A percentile compares a stretch with the other conserved stretches of the same genome.
These are phyloP conservation scores for Neofusicoccum laricinum DNA, from an alignment of 2,329 filamentous ascomycete species.

Conservation along the genomic window DNA sequence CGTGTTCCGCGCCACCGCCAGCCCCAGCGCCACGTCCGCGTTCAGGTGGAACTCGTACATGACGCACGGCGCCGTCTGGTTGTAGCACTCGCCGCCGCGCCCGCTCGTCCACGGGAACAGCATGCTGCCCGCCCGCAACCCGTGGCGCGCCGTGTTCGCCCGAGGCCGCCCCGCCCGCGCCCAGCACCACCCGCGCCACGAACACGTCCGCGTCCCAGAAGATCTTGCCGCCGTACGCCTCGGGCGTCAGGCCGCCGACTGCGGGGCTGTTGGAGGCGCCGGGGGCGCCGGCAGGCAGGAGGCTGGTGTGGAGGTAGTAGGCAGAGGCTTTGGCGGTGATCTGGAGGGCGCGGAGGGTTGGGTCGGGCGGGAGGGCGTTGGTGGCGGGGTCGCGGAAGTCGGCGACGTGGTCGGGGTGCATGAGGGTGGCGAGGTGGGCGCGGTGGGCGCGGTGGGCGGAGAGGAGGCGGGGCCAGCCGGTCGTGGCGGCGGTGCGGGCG, in stretches of 20 bases:
- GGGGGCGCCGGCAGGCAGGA: conserved; percentile 49
- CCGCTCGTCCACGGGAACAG: conserved; percentile 68
- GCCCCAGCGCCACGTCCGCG: conserved; percentile 63
- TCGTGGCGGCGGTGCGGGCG: conserved; percentile 47
- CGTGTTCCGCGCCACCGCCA: conserved; percentile 60
- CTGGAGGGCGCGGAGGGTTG: background rate
- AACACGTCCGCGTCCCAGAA: conserved; percentile 67
- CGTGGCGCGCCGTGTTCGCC: conserved; percentile 48
- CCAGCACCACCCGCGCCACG: conserved; percentile 66
- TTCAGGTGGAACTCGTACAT: conserved; percentile 73
- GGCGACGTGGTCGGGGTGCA: conserved; percentile 62
- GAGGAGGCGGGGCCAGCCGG: conserved; percentile 57
- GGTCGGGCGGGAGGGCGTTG: background rate
- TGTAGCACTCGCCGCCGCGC: conserved; percentile 63
- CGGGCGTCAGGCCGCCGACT: conserved; percentile 65
- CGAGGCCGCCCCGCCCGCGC: no score
- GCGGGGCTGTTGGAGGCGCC: conserved; percentile 55
- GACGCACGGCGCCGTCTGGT: conserved; percentile 58
- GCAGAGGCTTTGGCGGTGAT: background rate
- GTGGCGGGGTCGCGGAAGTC: conserved; percentile 26
- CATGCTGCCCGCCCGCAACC: background rate
- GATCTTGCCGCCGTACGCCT: conserved; percentile 65
- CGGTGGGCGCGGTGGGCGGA: conserved; percentile 59
- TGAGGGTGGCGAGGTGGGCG: conserved; percentile 59
- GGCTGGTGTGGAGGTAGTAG: conserved; percentile 56